Base-by-base conservation (phyloP, 306 rosid species). In the Malus sylvestris region DNA sequence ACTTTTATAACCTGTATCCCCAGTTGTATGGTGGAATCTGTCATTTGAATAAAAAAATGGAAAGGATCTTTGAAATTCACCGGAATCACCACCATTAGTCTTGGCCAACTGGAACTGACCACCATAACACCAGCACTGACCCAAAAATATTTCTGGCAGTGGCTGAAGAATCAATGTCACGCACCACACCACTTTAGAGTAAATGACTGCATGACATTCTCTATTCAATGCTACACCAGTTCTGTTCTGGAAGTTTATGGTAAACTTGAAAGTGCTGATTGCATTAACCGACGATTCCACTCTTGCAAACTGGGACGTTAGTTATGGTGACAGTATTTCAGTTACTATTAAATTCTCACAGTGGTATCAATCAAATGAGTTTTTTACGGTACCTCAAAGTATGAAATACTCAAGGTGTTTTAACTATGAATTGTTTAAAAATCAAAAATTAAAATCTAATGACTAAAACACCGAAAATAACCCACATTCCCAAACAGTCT, bases 181-280 rank as follows among this genome's bases (percentile, higher is more conserved):
- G 67, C 65, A 76, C 35, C 23, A 44, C 12, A 8, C 68, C 62
- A 25, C 16, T 53, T 60, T 32, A 13, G 61, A 55, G 58, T 72
- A 72, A 72, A 32, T 30, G 75, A 30, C 2, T 18, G 1, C 45
- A 51, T 25, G 22, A 32, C 49, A 40, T 16, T 73, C 57, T 57
- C 35, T 64, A 14, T 58, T 38, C 38, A 59, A 77, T 72, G 67
- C 67, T 51, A 60, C 23, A 32, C 19, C 75, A 67, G 45, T 52
- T 15, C 7, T 25, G 55, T 23, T 1, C 40, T 1, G 12, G 12
- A 29, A 73, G 67, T 22, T 35, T 38, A 9, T 35, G 18, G 57
- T 7, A 19, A 55, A 59, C 72, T 73, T 68, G 57, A 73, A 22
- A 82, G 35, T 61, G 63, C 63, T 76, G 75, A 71, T 55, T 65